These are phyloP conservation scores for Fagopyrum homotropicum DNA, from an alignment of 148 eudicot species.

Conservation along the genomic window DNA sequence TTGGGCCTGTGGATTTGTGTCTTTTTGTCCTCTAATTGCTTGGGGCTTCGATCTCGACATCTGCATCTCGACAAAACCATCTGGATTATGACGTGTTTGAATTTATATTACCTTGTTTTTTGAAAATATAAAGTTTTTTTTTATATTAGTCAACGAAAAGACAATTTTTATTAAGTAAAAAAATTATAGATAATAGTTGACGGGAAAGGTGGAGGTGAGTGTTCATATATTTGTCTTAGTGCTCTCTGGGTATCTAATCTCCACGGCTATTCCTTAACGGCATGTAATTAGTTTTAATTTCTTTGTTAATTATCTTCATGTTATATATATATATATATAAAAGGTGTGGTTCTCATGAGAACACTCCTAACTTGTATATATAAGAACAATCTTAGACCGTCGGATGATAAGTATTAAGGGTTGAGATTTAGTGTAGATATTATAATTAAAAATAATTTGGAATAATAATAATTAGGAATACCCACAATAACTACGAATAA, in stretches of 20 bases:
- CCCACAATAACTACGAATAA: too few relatives aligned
- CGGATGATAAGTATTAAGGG: too few relatives aligned
- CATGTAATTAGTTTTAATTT: not conserved
- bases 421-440: too few relatives aligned
- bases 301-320: not conserved
- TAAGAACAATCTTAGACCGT: too few relatives aligned
- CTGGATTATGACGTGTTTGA: constrained; percentile 1
- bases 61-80: constrained; percentile 4
- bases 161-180: not conserved
- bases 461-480: too few relatives aligned
- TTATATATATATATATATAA: too few relatives aligned
- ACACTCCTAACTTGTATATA: too few relatives aligned
- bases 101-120: not conserved
- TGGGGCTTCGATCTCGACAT: constrained; percentile 12
- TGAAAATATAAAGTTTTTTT: not conserved
- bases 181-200: not conserved
- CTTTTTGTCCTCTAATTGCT: not conserved
- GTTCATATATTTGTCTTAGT: not conserved
- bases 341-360: too few relatives aligned
- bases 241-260: constrained; percentile 8
- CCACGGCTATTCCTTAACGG: not conserved
- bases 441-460: too few relatives aligned
- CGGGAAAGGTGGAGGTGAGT: constrained; percentile 6
- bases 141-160: not conserved
- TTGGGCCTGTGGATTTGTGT: not conserved